A percentile compares a stretch with the other conserved stretches of the same genome.
Conservation (phyloP, 2,329 filamentous ascomycete species). For the Hypoxylon sp. region DNA sequence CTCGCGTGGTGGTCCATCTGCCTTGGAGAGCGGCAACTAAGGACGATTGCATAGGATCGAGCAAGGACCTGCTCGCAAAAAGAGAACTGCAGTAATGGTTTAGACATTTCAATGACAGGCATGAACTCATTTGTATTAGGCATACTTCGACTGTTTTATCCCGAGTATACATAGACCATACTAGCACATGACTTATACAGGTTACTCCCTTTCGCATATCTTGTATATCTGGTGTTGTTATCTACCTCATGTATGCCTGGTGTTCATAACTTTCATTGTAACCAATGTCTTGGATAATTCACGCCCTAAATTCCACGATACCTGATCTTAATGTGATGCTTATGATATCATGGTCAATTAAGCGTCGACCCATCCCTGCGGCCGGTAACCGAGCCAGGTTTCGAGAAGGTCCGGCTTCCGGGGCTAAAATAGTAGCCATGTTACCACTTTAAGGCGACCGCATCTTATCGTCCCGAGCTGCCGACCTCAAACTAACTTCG, state of each 20-base stretch:
- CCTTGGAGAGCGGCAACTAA: conserved; percentile 25
- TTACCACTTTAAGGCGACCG: conserved; percentile 21
- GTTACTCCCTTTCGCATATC: neutral
- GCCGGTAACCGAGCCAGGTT: conserved; percentile 32
- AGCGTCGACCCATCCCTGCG: conserved; percentile 25
- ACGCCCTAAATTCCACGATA: conserved; percentile 5
- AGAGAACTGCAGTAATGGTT: conserved; percentile 35
- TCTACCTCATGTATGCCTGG: too few relatives aligned
- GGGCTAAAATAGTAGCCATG: conserved; percentile 36
- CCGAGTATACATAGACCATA: conserved; percentile 9
- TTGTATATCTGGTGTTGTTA: neutral
- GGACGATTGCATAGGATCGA: conserved; percentile 33
- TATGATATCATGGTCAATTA: conserved; percentile 32
- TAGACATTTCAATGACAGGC: conserved; percentile 42
- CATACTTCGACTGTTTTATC: neutral
- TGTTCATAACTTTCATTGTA: neutral
- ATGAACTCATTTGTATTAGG: conserved; percentile 32
- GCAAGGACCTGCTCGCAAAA: conserved; percentile 35
- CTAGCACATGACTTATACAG: neutral
- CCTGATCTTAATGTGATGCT: conserved; percentile 14
- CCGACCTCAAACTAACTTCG: conserved; percentile 22
- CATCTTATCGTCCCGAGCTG: conserved; percentile 15
- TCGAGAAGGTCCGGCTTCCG: conserved; percentile 31
- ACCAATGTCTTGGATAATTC: neutral
- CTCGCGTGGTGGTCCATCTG: conserved; percentile 34